A percentile compares a stretch with the other conserved stretches of the same genome.
These are phyloP conservation scores for Corrigiola litoralis DNA, from an alignment of 179 eudicot species.

Conservation along the genomic window DNA sequence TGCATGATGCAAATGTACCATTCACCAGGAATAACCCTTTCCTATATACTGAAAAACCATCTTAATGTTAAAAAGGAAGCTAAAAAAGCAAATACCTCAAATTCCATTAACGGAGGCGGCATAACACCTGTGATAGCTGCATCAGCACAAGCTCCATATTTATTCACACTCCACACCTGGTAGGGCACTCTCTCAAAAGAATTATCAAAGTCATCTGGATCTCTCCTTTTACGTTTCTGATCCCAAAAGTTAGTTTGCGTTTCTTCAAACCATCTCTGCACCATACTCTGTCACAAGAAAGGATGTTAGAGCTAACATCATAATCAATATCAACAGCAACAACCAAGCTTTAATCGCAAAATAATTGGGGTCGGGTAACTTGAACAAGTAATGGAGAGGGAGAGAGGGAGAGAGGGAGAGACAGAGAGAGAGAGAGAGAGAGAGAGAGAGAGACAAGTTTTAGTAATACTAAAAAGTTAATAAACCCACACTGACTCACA, in stretches of 20 bases:
- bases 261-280: constrained; percentile 68
- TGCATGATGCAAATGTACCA: too few relatives aligned
- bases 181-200: constrained; percentile 63
- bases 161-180: constrained; percentile 93
- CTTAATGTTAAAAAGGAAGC: not conserved
- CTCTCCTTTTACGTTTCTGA: constrained; percentile 30
- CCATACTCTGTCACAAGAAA: constrained; percentile 47
- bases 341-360: not conserved
- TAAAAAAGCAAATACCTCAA: constrained; percentile 49
- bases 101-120: constrained; percentile 94
- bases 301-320: not conserved
- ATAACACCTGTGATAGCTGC: constrained; percentile 92
- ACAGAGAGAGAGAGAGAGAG: too few relatives aligned
- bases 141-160: constrained; percentile 85
- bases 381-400: too few relatives aligned
- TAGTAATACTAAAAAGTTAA: too few relatives aligned
- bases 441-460: too few relatives aligned
- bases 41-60: not conserved
- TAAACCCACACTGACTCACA: too few relatives aligned
- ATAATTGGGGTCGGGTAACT: not conserved
- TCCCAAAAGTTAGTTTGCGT: constrained; percentile 51
- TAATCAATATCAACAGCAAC: not conserved
- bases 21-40: too few relatives aligned
- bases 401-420: too few relatives aligned
- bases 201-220: constrained; percentile 39